Evolutionary conservation across 148 eudicot species (phyloP).

Genomic region (Vaccinium myrtillus): DNA sequence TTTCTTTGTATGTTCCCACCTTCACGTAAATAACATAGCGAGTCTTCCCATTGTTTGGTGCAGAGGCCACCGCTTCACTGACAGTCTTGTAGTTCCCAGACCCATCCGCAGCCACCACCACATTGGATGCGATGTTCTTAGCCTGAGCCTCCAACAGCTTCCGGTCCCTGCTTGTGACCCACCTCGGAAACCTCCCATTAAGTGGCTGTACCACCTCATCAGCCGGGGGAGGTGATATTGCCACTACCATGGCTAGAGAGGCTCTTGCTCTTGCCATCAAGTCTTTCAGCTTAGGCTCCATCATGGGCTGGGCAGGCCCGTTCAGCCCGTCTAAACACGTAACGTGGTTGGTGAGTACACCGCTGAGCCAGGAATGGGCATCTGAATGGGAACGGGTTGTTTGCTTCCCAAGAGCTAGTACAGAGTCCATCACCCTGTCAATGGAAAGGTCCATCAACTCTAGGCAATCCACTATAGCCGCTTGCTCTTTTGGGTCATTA

Average conservation of each 20-base stretch:
- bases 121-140: slow-evolving; percentile 23
- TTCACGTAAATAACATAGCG: slow-evolving; percentile 38
- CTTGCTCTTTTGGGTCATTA: slow-evolving; percentile 21
- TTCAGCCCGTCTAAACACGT: slow-evolving; percentile 48
- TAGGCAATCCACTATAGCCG: slow-evolving; percentile 35
- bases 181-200: slow-evolving; percentile 24
- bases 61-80: slow-evolving; percentile 32
- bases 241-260: slow-evolving; percentile 39
- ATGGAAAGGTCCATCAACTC: slow-evolving; percentile 37
- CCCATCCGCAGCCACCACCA: slow-evolving; percentile 41
- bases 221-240: slow-evolving; percentile 12
- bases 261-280: slow-evolving; percentile 35
- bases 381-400: slow-evolving; percentile 17
- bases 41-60: slow-evolving; percentile 26
- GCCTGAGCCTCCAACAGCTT: slow-evolving; percentile 15
- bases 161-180: slow-evolving; percentile 33
- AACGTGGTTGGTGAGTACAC: slow-evolving; percentile 46
- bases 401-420: slow-evolving; percentile 8
- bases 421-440: slow-evolving; percentile 32
- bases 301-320: slow-evolving; percentile 12
- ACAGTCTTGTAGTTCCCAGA: slow-evolving; percentile 33
- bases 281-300: slow-evolving; percentile 28
- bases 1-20: slow-evolving; percentile 39
- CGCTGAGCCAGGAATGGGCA: slow-evolving; percentile 51
- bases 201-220: slow-evolving; percentile 7